Evolutionary conservation across 2,329 filamentous ascomycete genomes (phyloP), one percentile per base, ranked within the genome.

Genomic region (Epichloe festucae): DNA sequence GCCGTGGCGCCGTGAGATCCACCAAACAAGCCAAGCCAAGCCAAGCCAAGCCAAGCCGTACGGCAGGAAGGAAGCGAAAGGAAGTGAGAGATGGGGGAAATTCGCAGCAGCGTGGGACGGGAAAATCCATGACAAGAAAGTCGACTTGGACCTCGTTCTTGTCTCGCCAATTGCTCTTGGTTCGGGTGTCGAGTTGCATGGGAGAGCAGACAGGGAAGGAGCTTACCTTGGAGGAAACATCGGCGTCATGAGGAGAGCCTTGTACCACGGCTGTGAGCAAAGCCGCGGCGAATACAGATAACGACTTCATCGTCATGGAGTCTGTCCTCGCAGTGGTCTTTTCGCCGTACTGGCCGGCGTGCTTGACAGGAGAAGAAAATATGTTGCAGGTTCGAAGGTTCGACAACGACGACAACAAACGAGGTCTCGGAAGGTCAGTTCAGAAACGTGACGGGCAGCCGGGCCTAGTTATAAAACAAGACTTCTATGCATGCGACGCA

Each of bases 241-340:
- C 36, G 5, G 34, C 10, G 8, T 42, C 17, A 2, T 4, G 12
- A 14, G 21, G 7, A 38, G 56, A 50, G 40, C 61, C 63, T 34
- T 65, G 60, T 44, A 56, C 57, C 53, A 62, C 57, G 35, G 59
- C 62, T 19, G 61, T 60, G 55, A 69, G 55, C 23, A 65, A 53
- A 34, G 65, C 56, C 44, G 63, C 61, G 48, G 61, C 63, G 35
- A 65, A 55, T 40, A 68, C 48, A 39, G 61, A 59, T 40, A 59
- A 52, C 45, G 62, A 58, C 65, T 66, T 69, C 67, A 70, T 70
- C 54, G 38, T 60, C 55, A 39, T 2, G 46, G 17, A 48, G 36
- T 38, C 27, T 10, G 17, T 5, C 31, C 31, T 38, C 17, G 45
- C 27, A 14, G 4, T 46, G 7, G 45, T 12, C n/a, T 14, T 17